Base-by-base conservation (phyloP, 2,329 filamentous ascomycete genomes). In the Scopulariopsis brevicaulis region DNA sequence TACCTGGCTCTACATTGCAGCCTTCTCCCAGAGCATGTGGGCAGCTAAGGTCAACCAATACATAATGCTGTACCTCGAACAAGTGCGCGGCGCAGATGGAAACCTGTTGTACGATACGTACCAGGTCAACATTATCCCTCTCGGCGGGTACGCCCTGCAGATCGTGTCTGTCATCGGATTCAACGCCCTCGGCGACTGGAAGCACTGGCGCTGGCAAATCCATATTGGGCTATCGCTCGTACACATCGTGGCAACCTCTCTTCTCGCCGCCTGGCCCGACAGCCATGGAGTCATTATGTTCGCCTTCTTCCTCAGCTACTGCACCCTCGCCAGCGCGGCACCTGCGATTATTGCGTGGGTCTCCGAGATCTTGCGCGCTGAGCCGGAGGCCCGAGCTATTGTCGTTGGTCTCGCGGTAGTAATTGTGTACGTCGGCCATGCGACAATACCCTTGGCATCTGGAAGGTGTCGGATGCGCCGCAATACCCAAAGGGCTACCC, bases 111-210 rank as follows among this genome's bases (percentile, higher is more conserved):
- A 64, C 53, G 68, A 60, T 40, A 66, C 63, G 55, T 70, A 63
- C 35, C 73, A 81, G 6, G 80, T 83, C 55, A 81, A 80, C 56
- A 74, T 75, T 18, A 77, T 79, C 46, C 77, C 77, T 0, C 74
- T 77, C 0, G 71, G 71, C 0, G 74, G 68, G 1, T 72, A 68
- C 24, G 68, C 62, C 4, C 62, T 69, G 5, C 67, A 69, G 34
- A 63, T 83, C 1, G 70, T 82, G 4, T 74, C 74, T 8, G 83
- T 66, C 70, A 20, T 82, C 75, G 62, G 81, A 72, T 18, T 83
- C 74, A 79, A 74, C 70, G 20, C 82, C 73, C 12, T 82, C 77
- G 66, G 73, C 71, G 5, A 67, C 77, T 56, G 78, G 79, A 34
- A 70, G 68, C 25, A 11, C 2, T 54, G 52, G 52, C 70, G 80